phyloP scores from a whole-genome alignment of 495 filamentous ascomycete genomes.

The Achaetomiella virescens region DNA sequence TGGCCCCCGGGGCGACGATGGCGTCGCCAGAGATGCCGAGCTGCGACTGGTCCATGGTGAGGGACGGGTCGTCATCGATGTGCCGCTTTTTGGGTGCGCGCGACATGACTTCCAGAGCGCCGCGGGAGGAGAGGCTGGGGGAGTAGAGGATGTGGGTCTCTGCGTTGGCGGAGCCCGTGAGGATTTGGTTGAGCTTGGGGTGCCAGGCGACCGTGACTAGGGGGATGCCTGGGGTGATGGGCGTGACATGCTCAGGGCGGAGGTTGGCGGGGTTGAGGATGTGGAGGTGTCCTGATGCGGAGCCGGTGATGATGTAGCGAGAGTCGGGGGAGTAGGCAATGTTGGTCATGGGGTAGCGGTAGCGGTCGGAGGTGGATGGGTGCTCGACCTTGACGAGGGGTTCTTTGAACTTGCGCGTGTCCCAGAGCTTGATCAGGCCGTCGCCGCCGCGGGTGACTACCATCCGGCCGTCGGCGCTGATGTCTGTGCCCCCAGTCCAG shows the following conservation, averaged over 20 bases:
- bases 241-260: constrained; percentile 71
- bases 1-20: constrained; percentile 61
- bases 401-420: constrained; percentile 90
- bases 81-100: constrained; percentile 91
- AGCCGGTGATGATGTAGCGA: constrained; percentile 81
- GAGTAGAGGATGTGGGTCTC: constrained; percentile 88
- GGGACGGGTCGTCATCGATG: constrained; percentile 81
- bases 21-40: constrained; percentile 75
- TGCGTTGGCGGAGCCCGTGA: constrained; percentile 86
- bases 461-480: constrained; percentile 84
- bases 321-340: constrained; percentile 84
- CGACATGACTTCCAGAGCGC: constrained; percentile 84
- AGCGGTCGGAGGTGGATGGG: constrained; percentile 74
- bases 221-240: constrained; percentile 74
- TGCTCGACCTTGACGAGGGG: constrained; percentile 75
- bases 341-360: constrained; percentile 74
- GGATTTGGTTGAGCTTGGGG: constrained; percentile 87
- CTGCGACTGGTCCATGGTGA: constrained; percentile 70
- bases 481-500: constrained; percentile 90
- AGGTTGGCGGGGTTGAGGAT: constrained; percentile 90
- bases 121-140: constrained; percentile 69
- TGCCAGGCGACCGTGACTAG: constrained; percentile 88
- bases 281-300: constrained; percentile 77
- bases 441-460: constrained; percentile 87
- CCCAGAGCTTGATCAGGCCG: constrained; percentile 81